These are phyloP conservation scores for Ailanthus altissimus DNA, from an alignment of 345 rosid genomes.

Conservation along the genomic window DNA sequence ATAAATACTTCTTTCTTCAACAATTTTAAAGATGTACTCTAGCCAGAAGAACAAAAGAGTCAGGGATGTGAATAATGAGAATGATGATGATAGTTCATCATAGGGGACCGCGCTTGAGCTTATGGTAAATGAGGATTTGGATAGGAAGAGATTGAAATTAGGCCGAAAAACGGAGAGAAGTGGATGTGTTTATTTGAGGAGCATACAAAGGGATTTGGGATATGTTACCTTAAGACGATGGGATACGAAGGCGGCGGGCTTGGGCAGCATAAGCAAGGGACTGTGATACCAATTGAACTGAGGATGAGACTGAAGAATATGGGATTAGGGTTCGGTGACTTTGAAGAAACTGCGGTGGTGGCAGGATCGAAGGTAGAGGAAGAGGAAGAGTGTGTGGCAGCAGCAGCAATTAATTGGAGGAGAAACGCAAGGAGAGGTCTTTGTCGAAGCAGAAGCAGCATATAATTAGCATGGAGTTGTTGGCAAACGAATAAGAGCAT, in stretches of 20 bases:
- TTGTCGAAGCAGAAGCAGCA: conserved; percentile 34
- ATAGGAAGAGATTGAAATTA: conserved; percentile 48
- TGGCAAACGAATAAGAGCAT: conserved; percentile 69
- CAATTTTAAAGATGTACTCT: no score
- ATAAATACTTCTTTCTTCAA: no score
- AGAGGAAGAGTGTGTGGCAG: conserved; percentile 40
- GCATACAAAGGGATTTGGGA: conserved; percentile 77
- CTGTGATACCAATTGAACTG: conserved; percentile 75
- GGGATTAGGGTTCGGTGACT: conserved; percentile 89
- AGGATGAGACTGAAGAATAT: conserved; percentile 81
- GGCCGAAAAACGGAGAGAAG: conserved; percentile 50
- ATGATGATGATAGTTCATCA: conserved; percentile 30
- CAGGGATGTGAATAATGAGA: no score
- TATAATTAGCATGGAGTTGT: conserved; percentile 49
- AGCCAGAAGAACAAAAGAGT: no score
- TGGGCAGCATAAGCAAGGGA: conserved; percentile 84
- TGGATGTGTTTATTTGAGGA: conserved; percentile 68
- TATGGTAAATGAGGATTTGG: conserved; percentile 52
- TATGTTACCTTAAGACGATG: conserved; percentile 78
- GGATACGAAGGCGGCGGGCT: conserved; percentile 88
- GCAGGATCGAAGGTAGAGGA: conserved; percentile 56
- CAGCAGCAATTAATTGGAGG: conserved; percentile 37
- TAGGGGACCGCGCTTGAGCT: conserved; percentile 67
- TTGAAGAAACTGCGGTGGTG: conserved; percentile 47
- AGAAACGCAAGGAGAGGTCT: neutral